These are phyloP conservation scores for Cardamine chenopodiifolia DNA, from an alignment of 345 rosid species.

Conservation along the genomic window DNA sequence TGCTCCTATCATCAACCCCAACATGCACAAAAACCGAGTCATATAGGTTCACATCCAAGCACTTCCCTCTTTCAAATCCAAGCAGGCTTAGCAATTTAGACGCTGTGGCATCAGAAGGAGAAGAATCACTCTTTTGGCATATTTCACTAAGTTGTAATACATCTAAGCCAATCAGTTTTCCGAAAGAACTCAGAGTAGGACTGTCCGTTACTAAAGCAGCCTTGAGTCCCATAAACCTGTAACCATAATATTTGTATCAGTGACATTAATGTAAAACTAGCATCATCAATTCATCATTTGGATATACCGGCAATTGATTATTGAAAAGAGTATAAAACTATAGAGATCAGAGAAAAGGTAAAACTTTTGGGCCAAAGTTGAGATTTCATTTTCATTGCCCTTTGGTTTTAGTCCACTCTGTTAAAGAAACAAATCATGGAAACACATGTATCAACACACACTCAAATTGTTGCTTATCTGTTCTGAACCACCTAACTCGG, in stretches of 20 bases:
- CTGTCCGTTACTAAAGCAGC: constrained; percentile 65
- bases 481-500: not conserved
- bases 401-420: constrained; percentile 47
- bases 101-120: constrained; percentile 42
- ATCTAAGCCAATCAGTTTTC: constrained; percentile 55
- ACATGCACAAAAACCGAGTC: constrained; percentile 73
- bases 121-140: constrained; percentile 34
- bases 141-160: constrained; percentile 48
- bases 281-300: constrained; percentile 24
- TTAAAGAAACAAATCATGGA: constrained; percentile 24
- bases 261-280: not conserved
- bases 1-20: constrained; percentile 48
- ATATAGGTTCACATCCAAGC: constrained; percentile 51
- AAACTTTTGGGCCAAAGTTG: constrained; percentile 68
- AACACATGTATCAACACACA: constrained; percentile 9
- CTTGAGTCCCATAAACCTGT: constrained; percentile 87
- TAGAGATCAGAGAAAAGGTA: not conserved
- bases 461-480: not conserved
- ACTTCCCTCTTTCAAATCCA: constrained; percentile 71
- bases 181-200: constrained; percentile 54
- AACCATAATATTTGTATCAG: not conserved
- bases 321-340: not conserved
- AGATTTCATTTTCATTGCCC: constrained; percentile 34
- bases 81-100: constrained; percentile 56
- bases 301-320: not conserved